Conservation (phyloP, 2,329 filamentous ascomycete species). For the Xylariaceae sp. region DNA sequence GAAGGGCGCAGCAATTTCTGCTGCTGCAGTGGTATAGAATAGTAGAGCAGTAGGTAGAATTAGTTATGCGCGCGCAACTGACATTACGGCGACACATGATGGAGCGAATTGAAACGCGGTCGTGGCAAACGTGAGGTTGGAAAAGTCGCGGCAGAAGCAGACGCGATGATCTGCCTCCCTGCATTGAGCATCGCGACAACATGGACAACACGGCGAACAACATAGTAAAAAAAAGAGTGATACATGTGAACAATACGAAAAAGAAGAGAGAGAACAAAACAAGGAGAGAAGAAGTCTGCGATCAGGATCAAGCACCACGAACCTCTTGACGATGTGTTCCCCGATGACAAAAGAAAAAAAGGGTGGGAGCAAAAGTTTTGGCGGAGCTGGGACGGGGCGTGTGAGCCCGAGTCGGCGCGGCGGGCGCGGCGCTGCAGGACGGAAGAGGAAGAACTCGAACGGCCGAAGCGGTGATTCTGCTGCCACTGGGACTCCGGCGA, state of each 20-base stretch:
- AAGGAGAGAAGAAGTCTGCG: background rate
- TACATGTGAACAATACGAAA: background rate
- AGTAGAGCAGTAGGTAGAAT: background rate
- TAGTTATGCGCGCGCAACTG: background rate
- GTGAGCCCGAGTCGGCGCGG: slow-evolving; percentile 14
- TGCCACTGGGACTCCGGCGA: slow-evolving; percentile 14
- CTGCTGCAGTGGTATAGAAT: too few species aligned
- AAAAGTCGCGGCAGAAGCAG: background rate
- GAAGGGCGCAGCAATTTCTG: background rate
- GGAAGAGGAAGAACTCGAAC: slow-evolving; percentile 24
- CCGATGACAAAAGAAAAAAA: slow-evolving; percentile 4
- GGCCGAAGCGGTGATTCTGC: slow-evolving; percentile 13
- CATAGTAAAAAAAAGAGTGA: background rate
- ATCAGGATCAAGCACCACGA: slow-evolving; percentile 9
- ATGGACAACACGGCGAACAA: background rate
- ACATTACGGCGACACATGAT: background rate
- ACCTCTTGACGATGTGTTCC: slow-evolving; percentile 15
- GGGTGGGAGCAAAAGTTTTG: background rate
- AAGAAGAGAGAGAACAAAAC: background rate
- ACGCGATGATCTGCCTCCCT: background rate
- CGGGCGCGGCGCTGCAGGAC: background rate
- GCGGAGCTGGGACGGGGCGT: slow-evolving; percentile 3
- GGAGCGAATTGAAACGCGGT: background rate
- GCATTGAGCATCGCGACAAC: slow-evolving; percentile 4
- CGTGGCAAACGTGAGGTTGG: background rate